Base-by-base conservation (phyloP, 352 stramenopile genomes). In the Globisporangium polare region DNA sequence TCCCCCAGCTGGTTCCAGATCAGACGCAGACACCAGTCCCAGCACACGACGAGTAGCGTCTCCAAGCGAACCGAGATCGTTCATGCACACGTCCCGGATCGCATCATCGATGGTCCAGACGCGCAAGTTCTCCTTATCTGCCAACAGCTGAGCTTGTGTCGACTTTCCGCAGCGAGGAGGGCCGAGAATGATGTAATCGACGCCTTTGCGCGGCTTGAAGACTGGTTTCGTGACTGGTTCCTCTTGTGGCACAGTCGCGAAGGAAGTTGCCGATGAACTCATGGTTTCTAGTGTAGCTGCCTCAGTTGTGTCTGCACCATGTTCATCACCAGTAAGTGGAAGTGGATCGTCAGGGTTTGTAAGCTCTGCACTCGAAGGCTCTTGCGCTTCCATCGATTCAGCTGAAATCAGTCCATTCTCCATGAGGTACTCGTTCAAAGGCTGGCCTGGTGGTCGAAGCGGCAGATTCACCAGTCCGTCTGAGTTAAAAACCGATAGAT, bases 171-270 rank as follows among this genome's bases (percentile, higher is more conserved):
- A 92, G 7, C 73, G 69, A 22, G 85, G 77, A 22, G 90, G 88
- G 0, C 91, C 90, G 5, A 95, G 49, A 17, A 97, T 55, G 55
- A 97, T 68, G 60, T 95, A 91, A 60, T 97, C 89, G 22, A 82
- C 53, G 10, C 74, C 82, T 29, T 65, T 80, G 39, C 80, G 71
- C 5, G 60, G 42, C 31, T 35, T 54, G n/a, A 31, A 8, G n/a
- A 31, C 3, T 20, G 20, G 26, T 39, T 46, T 53, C 1, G 3
- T 22, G 18, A 26, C n/a, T 10, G 53, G 10, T 17, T 31, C 18
- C 18, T 60, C 51, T 26, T 60, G 37, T 6, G n/a, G 7, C 12
- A 46, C 10, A 22, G 13, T 43, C 18, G 18, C 56, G 12, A 27
- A 27, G 2, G 39, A 43, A 10, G 49, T 4, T 10, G 18, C n/a